phyloP scores from a whole-genome alignment of 768 basidiomycete genomes.

The Russula olivacea region DNA sequence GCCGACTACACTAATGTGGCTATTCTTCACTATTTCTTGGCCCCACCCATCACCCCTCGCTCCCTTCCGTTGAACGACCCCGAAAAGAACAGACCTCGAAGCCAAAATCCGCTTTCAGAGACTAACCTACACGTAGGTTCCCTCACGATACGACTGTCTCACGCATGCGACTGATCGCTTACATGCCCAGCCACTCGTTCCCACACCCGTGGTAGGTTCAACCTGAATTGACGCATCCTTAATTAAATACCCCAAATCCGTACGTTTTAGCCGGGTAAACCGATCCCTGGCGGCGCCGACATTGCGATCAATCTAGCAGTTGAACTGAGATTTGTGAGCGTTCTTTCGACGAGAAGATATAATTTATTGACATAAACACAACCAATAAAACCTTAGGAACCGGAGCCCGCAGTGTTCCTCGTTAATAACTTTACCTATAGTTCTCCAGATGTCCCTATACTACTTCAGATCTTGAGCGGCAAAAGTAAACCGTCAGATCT shows the following conservation, averaged over 20 bases:
- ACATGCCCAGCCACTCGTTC: conserved; percentile 2
- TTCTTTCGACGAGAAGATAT: background rate
- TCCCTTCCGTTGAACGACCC: background rate
- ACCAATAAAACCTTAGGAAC: background rate
- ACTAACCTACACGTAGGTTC: conserved; percentile 15
- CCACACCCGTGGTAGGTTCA: conserved; percentile 13
- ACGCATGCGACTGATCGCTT: conserved; percentile 4
- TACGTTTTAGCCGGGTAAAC: conserved; percentile 10
- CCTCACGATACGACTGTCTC: background rate
- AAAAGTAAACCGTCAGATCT: background rate
- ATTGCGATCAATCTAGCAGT: conserved; percentile 1
- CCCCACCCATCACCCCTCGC: background rate
- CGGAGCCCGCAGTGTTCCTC: background rate
- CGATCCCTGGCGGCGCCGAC: conserved; percentile 9
- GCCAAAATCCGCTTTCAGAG: conserved; percentile 3
- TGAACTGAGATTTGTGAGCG: conserved; percentile 7
- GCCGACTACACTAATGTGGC: conserved; percentile 16
- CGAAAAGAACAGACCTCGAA: background rate
- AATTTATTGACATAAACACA: background rate
- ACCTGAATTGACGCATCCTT: background rate
- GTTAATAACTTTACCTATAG: conserved; percentile 1
- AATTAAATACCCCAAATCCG: background rate
- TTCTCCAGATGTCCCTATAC: background rate
- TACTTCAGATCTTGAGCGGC: conserved; percentile 16
- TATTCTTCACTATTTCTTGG: conserved; percentile 21